A percentile compares a stretch with the other conserved stretches of the same genome.
Evolutionary conservation across 305 asterid species (phyloP).

Genomic region (Solanum aculeatissimum): DNA sequence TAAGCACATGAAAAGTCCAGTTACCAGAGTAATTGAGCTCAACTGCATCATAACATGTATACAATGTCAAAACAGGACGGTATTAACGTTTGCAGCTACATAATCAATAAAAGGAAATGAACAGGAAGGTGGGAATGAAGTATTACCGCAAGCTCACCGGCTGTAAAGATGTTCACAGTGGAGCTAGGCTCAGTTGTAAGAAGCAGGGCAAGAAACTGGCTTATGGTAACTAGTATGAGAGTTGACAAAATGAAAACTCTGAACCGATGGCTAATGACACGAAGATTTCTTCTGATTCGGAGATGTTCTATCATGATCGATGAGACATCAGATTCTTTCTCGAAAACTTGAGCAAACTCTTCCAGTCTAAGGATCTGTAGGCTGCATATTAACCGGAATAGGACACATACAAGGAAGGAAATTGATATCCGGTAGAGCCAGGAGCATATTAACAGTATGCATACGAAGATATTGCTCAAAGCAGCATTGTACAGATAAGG

Average conservation of each 20-base stretch:
- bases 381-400: conserved; percentile 67
- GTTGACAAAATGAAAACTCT: conserved; percentile 58
- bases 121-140: neutral
- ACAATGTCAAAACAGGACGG: neutral
- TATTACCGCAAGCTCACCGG: conserved; percentile 77
- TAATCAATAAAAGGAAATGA: neutral
- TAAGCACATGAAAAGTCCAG: conserved; percentile 78
- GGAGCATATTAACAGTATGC: conserved; percentile 55
- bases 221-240: conserved; percentile 56
- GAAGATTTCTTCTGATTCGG: conserved; percentile 63
- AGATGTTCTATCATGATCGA: conserved; percentile 68
- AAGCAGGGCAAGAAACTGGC: conserved; percentile 68
- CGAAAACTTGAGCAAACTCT: conserved; percentile 65
- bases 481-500: conserved; percentile 56
- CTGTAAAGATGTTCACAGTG: conserved; percentile 28
- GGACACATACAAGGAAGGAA: conserved; percentile 70
- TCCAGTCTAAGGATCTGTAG: conserved; percentile 73
- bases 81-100: neutral
- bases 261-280: conserved; percentile 80
- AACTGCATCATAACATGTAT: conserved; percentile 31
- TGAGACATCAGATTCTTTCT: conserved; percentile 53
- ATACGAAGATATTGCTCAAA: conserved; percentile 40
- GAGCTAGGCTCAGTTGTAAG: conserved; percentile 46
- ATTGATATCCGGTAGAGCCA: conserved; percentile 78
- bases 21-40: conserved; percentile 69